Evolutionary conservation across 75 land plant species (phyloP), one percentile per base, ranked within the genome.

Genomic region (Gnetum montanum): DNA sequence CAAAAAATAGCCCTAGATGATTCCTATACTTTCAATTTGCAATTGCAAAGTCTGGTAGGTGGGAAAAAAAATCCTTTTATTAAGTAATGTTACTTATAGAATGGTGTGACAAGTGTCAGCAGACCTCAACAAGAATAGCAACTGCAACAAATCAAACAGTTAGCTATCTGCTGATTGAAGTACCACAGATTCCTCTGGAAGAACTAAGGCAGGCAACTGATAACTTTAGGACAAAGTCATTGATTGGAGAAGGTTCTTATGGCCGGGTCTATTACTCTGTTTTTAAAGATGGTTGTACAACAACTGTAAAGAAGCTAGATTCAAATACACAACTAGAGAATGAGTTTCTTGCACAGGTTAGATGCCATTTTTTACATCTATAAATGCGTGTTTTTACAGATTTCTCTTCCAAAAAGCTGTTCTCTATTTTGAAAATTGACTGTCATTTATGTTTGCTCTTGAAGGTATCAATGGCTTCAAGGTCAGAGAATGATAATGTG

Each of bases 231-330:
- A 58, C 83, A 31, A 78, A 71, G 26, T 23, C 84, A 35, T 49
- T 90, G 65, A 86, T 90, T 61, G 96, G 96, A 48, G 96, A 90
- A 50, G 96, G 96, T 25, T 90, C 96, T 8, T 90, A 86, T 74
- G 96, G 86, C 12, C 70, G 92, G 56, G 96, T 90, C 15, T 90
- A 86, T 27, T 65, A 67, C 69, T 91, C 93, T 2, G 57, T 63
- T 38, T 72, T 90, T 8, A 92, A 54, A 64, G 77, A 52, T 76
- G 90, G 82, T 13, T 69, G 58, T 16, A 64, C 82, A 45, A 76
- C 85, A 30, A 92, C 92, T 20, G 71, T 90, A 16, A 90, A 90
- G 61, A 90, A 86, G 57, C 63, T 90, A 47, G 96, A 90, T 70
- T 49, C 79, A 13, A 90, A 77, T 52, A 73, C 76, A 29, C 92